These are phyloP conservation scores for Suillus decipiens DNA, from an alignment of 768 basidiomycete genomes.

Conservation along the genomic window DNA sequence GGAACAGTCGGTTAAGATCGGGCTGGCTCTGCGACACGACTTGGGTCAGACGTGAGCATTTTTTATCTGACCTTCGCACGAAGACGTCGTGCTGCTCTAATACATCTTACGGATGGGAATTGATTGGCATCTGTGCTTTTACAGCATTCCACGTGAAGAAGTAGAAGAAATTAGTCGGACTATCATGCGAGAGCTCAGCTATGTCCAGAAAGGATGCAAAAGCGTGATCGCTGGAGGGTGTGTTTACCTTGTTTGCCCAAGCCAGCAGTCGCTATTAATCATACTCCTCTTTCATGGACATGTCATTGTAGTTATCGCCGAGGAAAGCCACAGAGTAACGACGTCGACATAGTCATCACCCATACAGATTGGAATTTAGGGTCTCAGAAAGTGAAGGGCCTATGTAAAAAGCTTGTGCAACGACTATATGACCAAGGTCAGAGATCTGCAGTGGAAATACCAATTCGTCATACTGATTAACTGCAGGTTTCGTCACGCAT, in stretches of 20 bases:
- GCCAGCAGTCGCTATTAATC: not conserved
- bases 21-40: conserved; percentile 60
- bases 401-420: conserved; percentile 61
- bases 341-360: conserved; percentile 88
- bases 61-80: not conserved
- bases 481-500: conserved; percentile 71
- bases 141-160: conserved; percentile 73
- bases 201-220: conserved; percentile 64
- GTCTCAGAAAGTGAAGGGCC: conserved; percentile 52
- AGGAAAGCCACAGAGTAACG: conserved; percentile 79
- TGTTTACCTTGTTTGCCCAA: conserved; percentile 22
- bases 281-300: not conserved
- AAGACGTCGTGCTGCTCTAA: not conserved
- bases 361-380: conserved; percentile 54
- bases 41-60: conserved; percentile 46
- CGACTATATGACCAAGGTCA: conserved; percentile 58
- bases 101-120: not conserved
- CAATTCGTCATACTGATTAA: not conserved
- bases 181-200: conserved; percentile 66
- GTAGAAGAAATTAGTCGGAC: conserved; percentile 74
- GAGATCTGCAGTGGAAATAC: conserved; percentile 16
- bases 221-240: conserved; percentile 85
- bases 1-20: conserved; percentile 53
- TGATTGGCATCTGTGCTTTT: not conserved
- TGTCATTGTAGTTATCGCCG: conserved; percentile 65